A percentile compares a stretch with the other conserved stretches of the same genome.
These are phyloP conservation scores for Sarocladium kiliense DNA, from an alignment of 2,329 filamentous ascomycete genomes.

Conservation along the genomic window DNA sequence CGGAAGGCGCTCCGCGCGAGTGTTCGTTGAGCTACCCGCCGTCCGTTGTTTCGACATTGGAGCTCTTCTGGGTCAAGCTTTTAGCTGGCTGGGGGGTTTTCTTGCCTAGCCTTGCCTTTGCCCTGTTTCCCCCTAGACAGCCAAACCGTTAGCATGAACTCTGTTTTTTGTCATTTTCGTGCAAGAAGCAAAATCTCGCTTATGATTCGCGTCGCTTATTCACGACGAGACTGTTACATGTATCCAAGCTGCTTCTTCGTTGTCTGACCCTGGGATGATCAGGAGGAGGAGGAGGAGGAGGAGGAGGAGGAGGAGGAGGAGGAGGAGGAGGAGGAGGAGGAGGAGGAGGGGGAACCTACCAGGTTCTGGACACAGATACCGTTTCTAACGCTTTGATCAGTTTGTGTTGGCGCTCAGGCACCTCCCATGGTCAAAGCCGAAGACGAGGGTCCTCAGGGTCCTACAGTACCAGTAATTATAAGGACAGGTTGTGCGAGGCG, in stretches of 20 bases:
- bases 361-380: no score
- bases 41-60: not conserved
- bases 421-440: not conserved
- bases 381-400: no score
- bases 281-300: not conserved
- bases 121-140: not conserved
- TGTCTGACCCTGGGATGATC: not conserved
- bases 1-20: no score
- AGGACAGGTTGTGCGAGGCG: no score
- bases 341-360: no score
- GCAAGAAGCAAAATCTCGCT: conserved; percentile 3
- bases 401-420: not conserved
- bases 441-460: not conserved
- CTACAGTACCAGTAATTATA: no score
- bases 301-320: no score
- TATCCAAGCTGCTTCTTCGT: not conserved
- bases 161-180: not conserved
- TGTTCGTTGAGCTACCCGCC: not conserved
- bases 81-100: not conserved
- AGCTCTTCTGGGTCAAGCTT: not conserved
- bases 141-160: not conserved
- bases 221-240: not conserved
- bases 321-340: no score
- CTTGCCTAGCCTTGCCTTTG: not conserved
- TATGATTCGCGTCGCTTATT: no score